Evolutionary conservation across 2,329 filamentous ascomycete species (phyloP), one percentile per base, ranked within the genome.

Genomic region (Sclerotiophoma versabilis): DNA sequence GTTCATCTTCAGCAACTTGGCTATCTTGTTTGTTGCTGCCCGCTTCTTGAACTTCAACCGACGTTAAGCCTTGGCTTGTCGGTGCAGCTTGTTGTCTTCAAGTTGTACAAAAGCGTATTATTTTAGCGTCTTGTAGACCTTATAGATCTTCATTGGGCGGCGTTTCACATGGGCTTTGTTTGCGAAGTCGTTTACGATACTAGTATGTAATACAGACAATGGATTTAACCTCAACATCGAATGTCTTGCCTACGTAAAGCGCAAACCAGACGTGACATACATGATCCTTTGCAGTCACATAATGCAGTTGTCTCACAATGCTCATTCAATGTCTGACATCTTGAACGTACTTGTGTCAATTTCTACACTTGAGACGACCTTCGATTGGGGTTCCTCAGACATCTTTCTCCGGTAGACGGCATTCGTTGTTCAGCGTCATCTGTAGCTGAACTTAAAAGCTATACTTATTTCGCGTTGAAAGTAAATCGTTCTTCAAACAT

Each of bases 1-100:
- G 1, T 96, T 92, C 68, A 82, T 96, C 47, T 90, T 77, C 12
- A 92, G 87, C 69, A 96, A 96, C 73, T 69, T 95, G 66, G 82
- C 90, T 17, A 76, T 87, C 42, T 65, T 88, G 56, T 86, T 87
- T 63, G 53, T 87, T 47, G 83, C 80, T 32, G 80, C 82, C 71
- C 80, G 75, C 45, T 80, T 73, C 59, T 65, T 80, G 58, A 80
- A 80, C 65, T 80, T 79, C 63, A 80, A 80, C 60, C 62, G 68
- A 15, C 62, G 71, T 39, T 73, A 54, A 69, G 39, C 50, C 23
- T 49, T 27, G 17, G 20, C 14, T 41, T 34, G 8, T 20, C 9
- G 20, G 11, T 6, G 17, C 4, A 14, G 14, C n/a, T 10, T 41
- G 15, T 19, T 17, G 15, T 37, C 30, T 0, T 36, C 14, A 45